Evolutionary conservation across 2,329 filamentous ascomycete species (phyloP), one percentile per base, ranked within the genome.

Genomic region (Stemphylium lycopersici): DNA sequence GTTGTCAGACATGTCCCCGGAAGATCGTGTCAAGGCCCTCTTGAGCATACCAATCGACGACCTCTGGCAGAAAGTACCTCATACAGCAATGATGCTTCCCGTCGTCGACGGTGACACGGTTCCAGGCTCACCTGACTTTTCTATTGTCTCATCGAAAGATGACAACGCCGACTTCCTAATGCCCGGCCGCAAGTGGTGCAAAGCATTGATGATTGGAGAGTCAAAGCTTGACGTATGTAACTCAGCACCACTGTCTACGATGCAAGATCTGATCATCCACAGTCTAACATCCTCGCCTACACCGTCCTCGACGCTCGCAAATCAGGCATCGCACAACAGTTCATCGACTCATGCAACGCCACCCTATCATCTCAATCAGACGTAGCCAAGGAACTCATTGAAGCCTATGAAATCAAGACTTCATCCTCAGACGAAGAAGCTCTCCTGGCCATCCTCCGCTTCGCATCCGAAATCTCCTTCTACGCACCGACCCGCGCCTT

Each of bases 131-230:
- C 67, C 70, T 2, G 66, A 62, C 15, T 70, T 75, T 13, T 48
- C 46, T 3, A 61, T 47, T 4, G 54, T 72, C 16, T 59, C 67
- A 6, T 68, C 65, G 6, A 38, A 67, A 47, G 56, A 62, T 5
- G 67, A 75, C 31, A 61, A 60, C 22, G 54, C 59, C 10, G 11
- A 16, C 6, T 69, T 68, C 36, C 33, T 49, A 22, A 69, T 79
- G 29, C 73, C 75, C 4, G 80, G 77, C 0, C 76, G 73, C 33
- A 66, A 71, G 8, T 83, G 80, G 80, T 81, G 77, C 52, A 65
- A 76, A 32, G 70, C 73, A n/a, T 52, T 83, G 10, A 72, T 82
- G 55, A 76, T 83, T 34, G 81, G 81, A 13, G 77, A 82, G 53
- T 78, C 78, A 18, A 71, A 77, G 52, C 73, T 79, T 40, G 80